Evolutionary conservation across 2,329 filamentous ascomycete genomes (phyloP), one percentile per base, ranked within the genome.

Genomic region (Acrocalymma vagum): DNA sequence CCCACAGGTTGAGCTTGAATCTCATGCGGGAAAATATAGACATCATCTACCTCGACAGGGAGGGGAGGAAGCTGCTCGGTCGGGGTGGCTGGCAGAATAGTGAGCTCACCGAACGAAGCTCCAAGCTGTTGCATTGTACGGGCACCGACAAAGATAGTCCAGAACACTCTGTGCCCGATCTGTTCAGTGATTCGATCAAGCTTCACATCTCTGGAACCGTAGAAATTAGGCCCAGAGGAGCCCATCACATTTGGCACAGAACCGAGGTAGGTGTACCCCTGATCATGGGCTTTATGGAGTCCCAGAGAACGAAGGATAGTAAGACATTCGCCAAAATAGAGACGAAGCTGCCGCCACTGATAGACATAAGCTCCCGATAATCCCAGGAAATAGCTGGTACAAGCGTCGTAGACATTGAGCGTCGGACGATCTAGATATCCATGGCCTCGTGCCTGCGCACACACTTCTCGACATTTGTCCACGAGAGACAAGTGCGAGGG

Each of bases 11-110:
- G 90, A 6, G 80, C 76, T 21, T 86, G 80, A 35, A 93, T 82
- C 48, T 88, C 83, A 16, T 84, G 81, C 1, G 85, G 76, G 42
- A 85, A 85, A 42, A 96, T 88, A 60, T 84, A 92, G 42, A 87
- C 84, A 67, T 96, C 91, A 54, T 96, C 91, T 1, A 95, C 83
- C 58, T 95, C 90, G 14, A 86, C 74, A 0, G 91, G 91, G 9
- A 91, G 77, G 6, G 88, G 86, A 3, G 91, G 91, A 53, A 94
- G 90, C 4, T 84, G 86, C 28, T 90, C 83, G 17, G 80, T 84
- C 0, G 84, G 83, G 0, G 89, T 95, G 2, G 87, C 84, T 3
- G 90, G 90, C 7, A 87, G 83, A 34, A 95, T 84, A 23, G 87
- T 80, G 24, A 92, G 74, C 55, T 91, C 88, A 23, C 82, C 82